These are phyloP conservation scores for Lachancea thermotolerans DNA, from an alignment of 805 yeast genomes.

Conservation along the genomic window DNA sequence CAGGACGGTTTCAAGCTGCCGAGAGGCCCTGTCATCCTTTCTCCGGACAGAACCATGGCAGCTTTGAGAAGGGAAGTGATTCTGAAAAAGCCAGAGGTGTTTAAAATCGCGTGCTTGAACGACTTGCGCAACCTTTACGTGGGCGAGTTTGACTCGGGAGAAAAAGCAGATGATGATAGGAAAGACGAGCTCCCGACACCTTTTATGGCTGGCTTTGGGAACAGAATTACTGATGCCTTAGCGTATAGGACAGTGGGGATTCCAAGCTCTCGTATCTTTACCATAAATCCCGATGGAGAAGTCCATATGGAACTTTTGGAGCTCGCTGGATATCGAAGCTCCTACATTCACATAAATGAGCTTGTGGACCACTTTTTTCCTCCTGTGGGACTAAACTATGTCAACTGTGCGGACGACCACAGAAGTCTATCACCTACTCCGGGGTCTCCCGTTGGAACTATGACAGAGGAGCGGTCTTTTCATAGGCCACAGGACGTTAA, in stretches of 20 bases:
- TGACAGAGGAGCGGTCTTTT: slow-evolving; percentile 32
- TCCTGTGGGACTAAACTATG: slow-evolving; percentile 43
- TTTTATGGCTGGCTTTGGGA: slow-evolving; percentile 96
- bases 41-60: slow-evolving; percentile 96
- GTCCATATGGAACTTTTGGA: slow-evolving; percentile 96
- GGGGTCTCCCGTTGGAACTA: slow-evolving; percentile 22
- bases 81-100: slow-evolving; percentile 93
- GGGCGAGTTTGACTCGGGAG: slow-evolving; percentile 9
- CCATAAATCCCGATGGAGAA: slow-evolving; percentile 93
- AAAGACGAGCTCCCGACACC: slow-evolving; percentile 56
- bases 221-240: slow-evolving; percentile 91
- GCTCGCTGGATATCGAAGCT: slow-evolving; percentile 83
- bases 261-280: slow-evolving; percentile 89
- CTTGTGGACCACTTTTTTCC: slow-evolving; percentile 97
- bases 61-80: slow-evolving; percentile 90
- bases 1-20: slow-evolving; percentile 77
- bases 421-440: slow-evolving; percentile 29
- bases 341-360: slow-evolving; percentile 85
- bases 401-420: slow-evolving; percentile 28
- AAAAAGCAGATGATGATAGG: slow-evolving; percentile 11
- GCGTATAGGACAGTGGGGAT: slow-evolving; percentile 90
- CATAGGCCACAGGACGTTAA: slow-evolving; percentile 31
- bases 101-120: slow-evolving; percentile 92
- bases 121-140: slow-evolving; percentile 72
- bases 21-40: slow-evolving; percentile 84